Base-by-base conservation (phyloP, 2,329 filamentous ascomycete genomes). In the Plenodomus lindquistii region DNA sequence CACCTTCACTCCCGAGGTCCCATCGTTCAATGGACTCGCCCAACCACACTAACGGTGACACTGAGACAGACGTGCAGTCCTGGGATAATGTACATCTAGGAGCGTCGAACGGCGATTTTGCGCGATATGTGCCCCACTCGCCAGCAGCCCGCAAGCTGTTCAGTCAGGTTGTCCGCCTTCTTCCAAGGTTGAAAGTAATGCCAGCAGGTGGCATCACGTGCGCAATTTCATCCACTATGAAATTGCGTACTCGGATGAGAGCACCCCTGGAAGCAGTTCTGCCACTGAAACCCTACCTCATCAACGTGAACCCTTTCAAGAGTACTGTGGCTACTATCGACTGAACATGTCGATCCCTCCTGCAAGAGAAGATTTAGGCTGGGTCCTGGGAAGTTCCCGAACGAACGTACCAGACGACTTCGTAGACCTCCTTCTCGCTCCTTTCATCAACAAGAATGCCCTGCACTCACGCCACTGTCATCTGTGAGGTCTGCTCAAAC, bases 391-490 rank as follows among this genome's bases (percentile, higher is more conserved):
- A 16, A 40, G 44, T 19, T 40, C 37, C 37, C 37, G 44, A 40
- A 7, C 20, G 15, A 40, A 36, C 24, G 21, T 15, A 22, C 44
- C 44, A 46, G 44, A 36, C 27, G 19, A 46, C 24, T 46, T 40
- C 21, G 44, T 46, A 35, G 44, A 46, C 44, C 40, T 46, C 21
- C 37, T 46, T 40, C 44, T 46, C 40, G 27, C 37, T 35, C 37
- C 44, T 11, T 22, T 35, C 17, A 34, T 37, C 29, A 40, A 22
- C 35, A 15, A 35, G 22, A 10, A 46, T 36, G 22, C 24, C 31
- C 37, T 46, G 18, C 44, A 40, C 21, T 40, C 37, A 1, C 37
- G 44, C 19, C 44, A 41, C 19, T 46, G 44, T 24, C 31, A 37
- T 18, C 37, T 46, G 44, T 1, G 37, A 40, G 22, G 44, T 20